Evolutionary conservation across 495 filamentous ascomycete genomes (phyloP), one percentile per base, ranked within the genome.

Genomic region (Neurospora sp.): DNA sequence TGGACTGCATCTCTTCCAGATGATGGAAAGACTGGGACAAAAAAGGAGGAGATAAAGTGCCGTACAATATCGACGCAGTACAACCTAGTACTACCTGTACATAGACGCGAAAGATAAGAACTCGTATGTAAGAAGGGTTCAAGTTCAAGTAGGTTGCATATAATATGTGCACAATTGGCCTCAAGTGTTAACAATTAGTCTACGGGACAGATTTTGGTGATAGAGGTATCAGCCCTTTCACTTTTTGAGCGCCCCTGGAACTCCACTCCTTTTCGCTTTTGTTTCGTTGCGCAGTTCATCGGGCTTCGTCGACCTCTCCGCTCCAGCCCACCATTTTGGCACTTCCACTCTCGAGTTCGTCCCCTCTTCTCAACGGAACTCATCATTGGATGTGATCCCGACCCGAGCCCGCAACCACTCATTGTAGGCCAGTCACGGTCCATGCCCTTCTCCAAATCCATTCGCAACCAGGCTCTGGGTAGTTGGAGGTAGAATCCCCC

Each of bases 281-380:
- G 22, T 27, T 44, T 65, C 53, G 14, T 65, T 35, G 53, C 31
- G 53, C 27, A 65, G 53, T 65, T 65, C 53, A 65, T 65, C 53
- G 53, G 44, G 44, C n/a, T 22, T 48, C 44, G 44, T 48, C 44
- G 44, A 48, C 44, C 53, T 61, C 53, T 12, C 27, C 22, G 5
- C 20, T 14, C 53, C 14, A 61, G 53, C 53, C 53, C 53, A 61
- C 35, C 86, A 84, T 69, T 84, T 83, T 3, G 53, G 53, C 53
- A 61, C 53, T 61, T 61, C 53, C 53, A 61, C 53, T 61, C 18
- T 61, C 27, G 14, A 65, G 53, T 65, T 37, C 53, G 53, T 65
- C 53, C 53, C 53, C 53, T 65, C 53, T 65, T 65, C 53, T 9
- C 44, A 22, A 37, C 35, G 35, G 35, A 35, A 20, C 44, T 22